Evolutionary conservation across 805 yeast species (phyloP), one percentile per base, ranked within the genome.

Genomic region (Schizosaccharomyces cryophilus): DNA sequence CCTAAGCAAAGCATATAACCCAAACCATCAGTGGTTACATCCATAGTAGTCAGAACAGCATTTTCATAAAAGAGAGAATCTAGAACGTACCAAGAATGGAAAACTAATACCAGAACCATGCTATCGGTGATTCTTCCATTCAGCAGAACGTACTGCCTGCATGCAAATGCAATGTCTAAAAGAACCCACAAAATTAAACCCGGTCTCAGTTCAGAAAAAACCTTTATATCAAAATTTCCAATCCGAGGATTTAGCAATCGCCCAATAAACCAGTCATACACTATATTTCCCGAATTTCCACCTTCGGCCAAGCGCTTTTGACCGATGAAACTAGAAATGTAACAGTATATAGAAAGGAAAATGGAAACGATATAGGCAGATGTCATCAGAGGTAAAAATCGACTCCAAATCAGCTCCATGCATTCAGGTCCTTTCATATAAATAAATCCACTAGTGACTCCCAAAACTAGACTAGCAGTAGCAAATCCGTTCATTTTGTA

Each of bases 1-100:
- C 98, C 98, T 73, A 90, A 89, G 2, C 88, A 81, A 61, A 93
- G 75, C 98, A 93, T 93, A 73, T 83, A 89, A 0, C 98, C 98
- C 70, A 93, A 87, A 0, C 98, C 98, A 73, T 93, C 98, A 11
- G 95, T 86, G 5, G 94, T 85, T 60, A 89, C 81, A 71, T 93
- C 98, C 78, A 93, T 90, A 96, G 93, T 93, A 5, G 93, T 81
- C 63, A 93, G 74, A 13, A 83, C 79, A 5, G 96, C 96, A 67
- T 81, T 86, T 70, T 93, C 97, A 70, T 88, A 87, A 65, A 87
- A 73, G 0, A 90, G 94, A 59, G 96, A 96, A 69, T 93, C 98
- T 67, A 89, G 74, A 19, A 89, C 83, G 69, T 93, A 93, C 67
- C 83, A 82, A 0, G 83, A 79, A 71, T 93, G 95, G 64, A 90